Evolutionary conservation across 1,284 basidiomycete species (phyloP), one percentile per base, ranked within the genome.

Genomic region (Apiotrichum mycotoxinovorans): DNA sequence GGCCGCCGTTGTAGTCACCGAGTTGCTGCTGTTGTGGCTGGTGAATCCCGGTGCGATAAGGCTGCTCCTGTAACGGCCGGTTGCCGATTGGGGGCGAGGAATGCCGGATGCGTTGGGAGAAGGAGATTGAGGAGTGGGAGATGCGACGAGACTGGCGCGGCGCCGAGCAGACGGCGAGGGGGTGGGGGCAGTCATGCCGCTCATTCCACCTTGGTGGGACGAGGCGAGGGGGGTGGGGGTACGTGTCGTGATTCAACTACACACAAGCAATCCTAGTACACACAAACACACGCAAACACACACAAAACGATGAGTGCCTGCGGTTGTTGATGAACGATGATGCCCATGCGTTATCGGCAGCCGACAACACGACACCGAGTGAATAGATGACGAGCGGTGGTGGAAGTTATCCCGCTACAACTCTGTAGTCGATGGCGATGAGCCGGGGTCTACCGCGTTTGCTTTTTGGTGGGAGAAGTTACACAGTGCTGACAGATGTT

Each of bases 21-120:
- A 30, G n/a, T 40, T n/a, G 34, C 5, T 30, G 33, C 18, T 44
- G 20, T 25, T 15, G 34, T n/a, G 26, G 35, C 35, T n/a, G 22
- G 54, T 17, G 18, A 40, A 25, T 3, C n/a, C 49, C 15, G 37
- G 18, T 3, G 49, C 15, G 26, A 40, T 22, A 1, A 26, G 38
- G 27, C 26, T 54, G 40, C 23, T 53, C 25, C 14, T 58, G 49
- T 60, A 60, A 20, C 56, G 56, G 4, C 70, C 63, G 4, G 68
- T 56, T 3, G 64, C 66, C 0, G 71, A 72, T 26, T 59, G 51
- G 0, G 71, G 68, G 10, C 68, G 62, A 10, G 66, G 60, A 26
- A 70, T 63, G 46, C 65, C 27, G 11, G 69, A 62, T 17, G 30
- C 5, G 30, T 23, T 22, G 25, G 37, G 37, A 8, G 63, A 61